These are phyloP conservation scores for Alternaria brassicicola DNA, from an alignment of 2,329 filamentous ascomycete genomes.

Conservation along the genomic window DNA sequence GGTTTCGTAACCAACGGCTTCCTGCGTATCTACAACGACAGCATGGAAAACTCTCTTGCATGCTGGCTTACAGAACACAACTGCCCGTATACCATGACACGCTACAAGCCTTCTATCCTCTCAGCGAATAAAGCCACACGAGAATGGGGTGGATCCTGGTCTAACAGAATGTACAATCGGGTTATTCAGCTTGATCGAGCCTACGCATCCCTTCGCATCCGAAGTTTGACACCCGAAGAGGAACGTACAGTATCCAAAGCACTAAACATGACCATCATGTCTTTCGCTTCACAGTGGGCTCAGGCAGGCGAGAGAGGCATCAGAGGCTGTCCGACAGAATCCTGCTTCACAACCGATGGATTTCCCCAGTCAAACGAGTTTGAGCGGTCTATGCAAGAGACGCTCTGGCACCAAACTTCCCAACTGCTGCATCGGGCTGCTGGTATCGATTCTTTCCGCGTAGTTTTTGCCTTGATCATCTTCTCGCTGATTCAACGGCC, in stretches of 20 bases:
- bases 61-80: slow-evolving; percentile 62
- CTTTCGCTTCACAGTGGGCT: slow-evolving; percentile 60
- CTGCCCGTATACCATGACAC: slow-evolving; percentile 53
- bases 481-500: slow-evolving; percentile 53
- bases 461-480: slow-evolving; percentile 53
- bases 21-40: slow-evolving; percentile 60
- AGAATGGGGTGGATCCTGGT: slow-evolving; percentile 41
- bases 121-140: slow-evolving; percentile 46
- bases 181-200: slow-evolving; percentile 55
- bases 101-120: slow-evolving; percentile 31
- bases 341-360: slow-evolving; percentile 18
- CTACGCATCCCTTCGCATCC: slow-evolving; percentile 35
- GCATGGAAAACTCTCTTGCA: slow-evolving; percentile 58
- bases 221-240: slow-evolving; percentile 50
- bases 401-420: slow-evolving; percentile 51
- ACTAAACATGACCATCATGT: slow-evolving; percentile 57
- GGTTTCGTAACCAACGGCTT: slow-evolving; percentile 51
- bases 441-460: slow-evolving; percentile 51
- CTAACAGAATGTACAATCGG: slow-evolving; percentile 57
- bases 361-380: slow-evolving; percentile 24
- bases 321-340: slow-evolving; percentile 13
- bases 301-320: slow-evolving; percentile 32
- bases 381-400: slow-evolving; percentile 47
- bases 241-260: slow-evolving; percentile 50
- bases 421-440: slow-evolving; percentile 45